Percentiles rank a stretch among this genome's conserved stretches.
Evolutionary conservation across 345 rosid genomes (phyloP).

Genomic region (Laguncularia racemosa): DNA sequence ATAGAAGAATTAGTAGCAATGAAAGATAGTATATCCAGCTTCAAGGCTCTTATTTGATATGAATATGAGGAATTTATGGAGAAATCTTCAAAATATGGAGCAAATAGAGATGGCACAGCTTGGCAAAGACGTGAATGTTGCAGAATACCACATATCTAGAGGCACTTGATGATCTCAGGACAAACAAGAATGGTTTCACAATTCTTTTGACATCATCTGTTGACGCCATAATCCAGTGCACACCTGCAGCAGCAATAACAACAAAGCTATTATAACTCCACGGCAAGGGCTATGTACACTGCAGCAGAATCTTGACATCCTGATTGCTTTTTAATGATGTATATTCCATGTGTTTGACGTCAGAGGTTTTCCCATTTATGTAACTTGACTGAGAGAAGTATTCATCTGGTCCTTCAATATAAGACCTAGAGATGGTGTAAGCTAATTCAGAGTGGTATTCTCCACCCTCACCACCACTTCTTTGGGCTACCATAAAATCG

Average conservation of each 20-base stretch:
- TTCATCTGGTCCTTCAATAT: constrained; percentile 93
- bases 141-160: constrained; percentile 99
- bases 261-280: constrained; percentile 96
- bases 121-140: too few species aligned
- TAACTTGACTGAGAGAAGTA: constrained; percentile 57
- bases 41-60: too few species aligned
- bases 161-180: constrained; percentile 74
- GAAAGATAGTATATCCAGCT: too few species aligned
- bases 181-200: constrained; percentile 78
- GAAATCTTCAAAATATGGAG: too few species aligned
- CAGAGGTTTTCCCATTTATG: constrained; percentile 23
- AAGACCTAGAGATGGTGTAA: constrained; percentile 32
- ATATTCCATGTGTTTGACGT: constrained; percentile 35
- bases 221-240: constrained; percentile 95
- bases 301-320: constrained; percentile 72
- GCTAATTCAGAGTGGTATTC: too few species aligned
- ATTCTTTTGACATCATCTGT: constrained; percentile 60
- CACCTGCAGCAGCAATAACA: constrained; percentile 84
- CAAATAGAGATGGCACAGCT: too few species aligned
- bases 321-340: constrained; percentile 60
- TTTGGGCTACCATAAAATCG: too few species aligned
- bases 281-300: constrained; percentile 78
- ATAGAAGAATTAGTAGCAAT: too few species aligned
- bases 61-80: too few species aligned
- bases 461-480: too few species aligned